Percentiles rank a stretch among this genome's conserved stretches.
Evolutionary conservation across 768 basidiomycete species (phyloP).

Genomic region (Leccinum truebloodii): DNA sequence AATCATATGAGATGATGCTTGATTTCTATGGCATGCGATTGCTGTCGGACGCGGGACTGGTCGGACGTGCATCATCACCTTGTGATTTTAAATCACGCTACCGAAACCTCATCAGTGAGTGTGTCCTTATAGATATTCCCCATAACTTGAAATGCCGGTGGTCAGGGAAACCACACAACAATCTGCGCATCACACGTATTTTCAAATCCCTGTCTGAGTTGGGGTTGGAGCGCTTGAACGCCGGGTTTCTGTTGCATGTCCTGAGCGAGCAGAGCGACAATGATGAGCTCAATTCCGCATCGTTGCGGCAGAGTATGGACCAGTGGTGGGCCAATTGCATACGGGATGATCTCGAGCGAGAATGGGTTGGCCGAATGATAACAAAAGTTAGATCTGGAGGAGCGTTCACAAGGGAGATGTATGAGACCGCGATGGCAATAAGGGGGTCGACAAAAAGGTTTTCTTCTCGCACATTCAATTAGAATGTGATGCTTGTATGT

Average conservation of each 20-base stretch:
- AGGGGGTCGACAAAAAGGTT: conserved; percentile 29
- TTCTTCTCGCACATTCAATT: conserved; percentile 4
- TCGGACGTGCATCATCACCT: conserved; percentile 52
- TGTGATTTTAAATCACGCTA: conserved; percentile 56
- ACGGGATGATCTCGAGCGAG: conserved; percentile 58
- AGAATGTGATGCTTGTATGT: neutral
- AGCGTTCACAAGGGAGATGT: conserved; percentile 59
- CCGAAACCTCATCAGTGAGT: conserved; percentile 66
- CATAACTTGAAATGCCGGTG: neutral
- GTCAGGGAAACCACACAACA: conserved; percentile 71
- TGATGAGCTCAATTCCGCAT: conserved; percentile 47
- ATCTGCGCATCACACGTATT: conserved; percentile 75
- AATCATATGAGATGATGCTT: conserved; percentile 72
- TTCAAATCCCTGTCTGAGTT: conserved; percentile 74
- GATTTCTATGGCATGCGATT: conserved; percentile 81
- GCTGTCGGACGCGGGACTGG: conserved; percentile 55
- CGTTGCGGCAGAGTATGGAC: conserved; percentile 65
- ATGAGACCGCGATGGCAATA: conserved; percentile 48
- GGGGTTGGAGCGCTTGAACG: conserved; percentile 62
- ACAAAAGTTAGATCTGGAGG: conserved; percentile 46
- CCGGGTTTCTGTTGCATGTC: conserved; percentile 68
- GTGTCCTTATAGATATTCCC: neutral
- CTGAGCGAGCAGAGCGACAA: conserved; percentile 68
- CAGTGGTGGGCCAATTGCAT: conserved; percentile 79
- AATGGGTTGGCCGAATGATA: conserved; percentile 54